Percentiles rank a stretch among this genome's conserved stretches.
Conservation (phyloP, 2,329 filamentous ascomycete genomes). For the Scytalidium sp. region DNA sequence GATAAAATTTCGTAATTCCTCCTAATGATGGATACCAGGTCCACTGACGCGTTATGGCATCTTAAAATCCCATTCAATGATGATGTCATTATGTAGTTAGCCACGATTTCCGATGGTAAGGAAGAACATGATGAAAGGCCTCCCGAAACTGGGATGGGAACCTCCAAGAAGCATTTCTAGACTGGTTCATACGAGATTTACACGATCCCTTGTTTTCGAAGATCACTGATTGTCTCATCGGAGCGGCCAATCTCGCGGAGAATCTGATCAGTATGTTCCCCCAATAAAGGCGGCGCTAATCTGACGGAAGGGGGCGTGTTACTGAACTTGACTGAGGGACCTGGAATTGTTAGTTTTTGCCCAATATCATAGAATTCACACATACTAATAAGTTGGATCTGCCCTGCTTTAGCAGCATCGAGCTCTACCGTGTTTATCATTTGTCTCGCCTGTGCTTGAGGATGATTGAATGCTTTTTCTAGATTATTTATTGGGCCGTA, state of each 20-base stretch:
- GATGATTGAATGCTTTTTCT: slow-evolving; percentile 39
- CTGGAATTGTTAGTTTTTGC: slow-evolving; percentile 1
- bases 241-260: slow-evolving; percentile 19
- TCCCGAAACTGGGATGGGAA: too few species aligned
- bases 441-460: slow-evolving; percentile 36
- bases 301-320: slow-evolving; percentile 23
- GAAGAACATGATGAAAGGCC: too few species aligned
- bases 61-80: too few species aligned
- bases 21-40: too few species aligned
- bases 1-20: too few species aligned
- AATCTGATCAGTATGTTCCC: slow-evolving; percentile 28
- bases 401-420: slow-evolving; percentile 18
- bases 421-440: slow-evolving; percentile 31
- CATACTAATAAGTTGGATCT: slow-evolving; percentile 26
- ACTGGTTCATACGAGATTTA: too few species aligned
- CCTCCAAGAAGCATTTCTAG: too few species aligned
- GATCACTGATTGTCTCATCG: neutral
- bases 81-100: too few species aligned
- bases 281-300: slow-evolving; percentile 23
- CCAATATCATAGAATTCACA: neutral
- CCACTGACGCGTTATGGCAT: too few species aligned
- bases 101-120: too few species aligned
- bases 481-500: slow-evolving; percentile 45
- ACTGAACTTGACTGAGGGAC: slow-evolving; percentile 30
- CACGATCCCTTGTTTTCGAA: neutral